Conservation (phyloP, 1,284 basidiomycete genomes). For the Malassezia slooffiae region DNA sequence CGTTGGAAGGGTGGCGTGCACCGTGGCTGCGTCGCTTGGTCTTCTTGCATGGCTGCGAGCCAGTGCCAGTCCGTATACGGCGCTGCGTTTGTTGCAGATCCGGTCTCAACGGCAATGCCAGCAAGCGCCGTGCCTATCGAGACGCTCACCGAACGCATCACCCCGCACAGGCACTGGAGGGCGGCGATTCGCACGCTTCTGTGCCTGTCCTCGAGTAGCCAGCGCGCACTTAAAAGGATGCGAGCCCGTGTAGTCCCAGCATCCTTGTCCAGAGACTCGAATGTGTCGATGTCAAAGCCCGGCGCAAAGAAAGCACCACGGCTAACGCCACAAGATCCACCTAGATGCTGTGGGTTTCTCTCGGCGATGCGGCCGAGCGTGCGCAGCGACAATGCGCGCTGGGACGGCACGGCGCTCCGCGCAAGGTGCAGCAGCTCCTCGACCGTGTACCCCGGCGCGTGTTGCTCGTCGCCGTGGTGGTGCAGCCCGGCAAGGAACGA, state of each 20-base stretch:
- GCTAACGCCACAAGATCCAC: background rate
- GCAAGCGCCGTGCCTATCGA: too few species aligned
- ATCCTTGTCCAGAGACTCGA: slow-evolving; percentile 1
- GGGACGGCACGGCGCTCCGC: slow-evolving; percentile 69
- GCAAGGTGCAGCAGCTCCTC: slow-evolving; percentile 73
- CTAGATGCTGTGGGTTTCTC: slow-evolving; percentile 8
- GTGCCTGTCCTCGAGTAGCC: slow-evolving; percentile 28
- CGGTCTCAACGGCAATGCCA: too few species aligned
- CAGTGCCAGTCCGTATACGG: slow-evolving; percentile 15
- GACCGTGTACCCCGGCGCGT: slow-evolving; percentile 75
- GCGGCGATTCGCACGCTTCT: slow-evolving; percentile 29
- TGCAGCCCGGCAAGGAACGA: slow-evolving; percentile 57
- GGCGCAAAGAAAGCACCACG: background rate
- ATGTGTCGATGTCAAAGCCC: background rate
- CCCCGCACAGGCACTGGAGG: slow-evolving; percentile 17
- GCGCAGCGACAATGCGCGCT: slow-evolving; percentile 69
- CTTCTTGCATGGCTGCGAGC: slow-evolving; percentile 1
- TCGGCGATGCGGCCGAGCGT: slow-evolving; percentile 56
- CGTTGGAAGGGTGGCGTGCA: background rate
- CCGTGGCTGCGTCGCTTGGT: background rate
- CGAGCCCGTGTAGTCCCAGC: slow-evolving; percentile 5
- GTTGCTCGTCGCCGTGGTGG: slow-evolving; percentile 66
- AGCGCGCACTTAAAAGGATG: slow-evolving; percentile 22
- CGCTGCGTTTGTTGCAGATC: too few species aligned
- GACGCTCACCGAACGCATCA: slow-evolving; percentile 13